Percentiles rank a stretch among this genome's conserved stretches.
These are phyloP conservation scores for Asterophora parasitica DNA, from an alignment of 768 basidiomycete genomes.

Conservation along the genomic window DNA sequence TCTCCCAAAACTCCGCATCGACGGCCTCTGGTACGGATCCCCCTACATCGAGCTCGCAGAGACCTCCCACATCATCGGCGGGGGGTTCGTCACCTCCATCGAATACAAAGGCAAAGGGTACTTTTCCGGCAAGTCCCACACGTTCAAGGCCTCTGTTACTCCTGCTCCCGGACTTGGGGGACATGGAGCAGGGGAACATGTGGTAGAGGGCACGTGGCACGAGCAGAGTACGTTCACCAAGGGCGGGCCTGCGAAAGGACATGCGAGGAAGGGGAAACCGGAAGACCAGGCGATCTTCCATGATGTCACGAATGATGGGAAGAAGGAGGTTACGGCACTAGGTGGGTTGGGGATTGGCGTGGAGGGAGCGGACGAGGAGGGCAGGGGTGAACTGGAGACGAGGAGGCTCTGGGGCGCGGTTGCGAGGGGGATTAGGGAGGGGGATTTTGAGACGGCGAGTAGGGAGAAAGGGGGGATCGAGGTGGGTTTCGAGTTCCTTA, in stretches of 20 bases:
- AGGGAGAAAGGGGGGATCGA: constrained; percentile 88
- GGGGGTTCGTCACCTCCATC: constrained; percentile 45
- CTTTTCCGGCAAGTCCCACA: constrained; percentile 88
- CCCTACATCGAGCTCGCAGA: constrained; percentile 92
- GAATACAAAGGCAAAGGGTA: constrained; percentile 98
- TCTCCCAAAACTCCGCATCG: constrained; percentile 86
- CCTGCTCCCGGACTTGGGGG: constrained; percentile 24
- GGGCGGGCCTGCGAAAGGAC: too few species aligned
- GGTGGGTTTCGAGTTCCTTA: constrained; percentile 39
- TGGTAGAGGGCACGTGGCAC: constrained; percentile 82
- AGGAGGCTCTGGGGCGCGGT: constrained; percentile 81
- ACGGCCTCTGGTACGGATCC: constrained; percentile 87
- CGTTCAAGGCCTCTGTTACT: constrained; percentile 79
- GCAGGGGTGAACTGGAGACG: constrained; percentile 82
- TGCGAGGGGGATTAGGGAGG: constrained; percentile 84
- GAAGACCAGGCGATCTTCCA: too few species aligned
- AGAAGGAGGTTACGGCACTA: constrained; percentile 71
- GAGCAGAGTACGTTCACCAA: constrained; percentile 52
- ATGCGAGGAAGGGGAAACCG: too few species aligned
- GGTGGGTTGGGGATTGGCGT: constrained; percentile 45
- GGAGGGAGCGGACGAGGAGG: constrained; percentile 2
- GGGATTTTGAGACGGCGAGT: constrained; percentile 89
- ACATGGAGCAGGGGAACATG: constrained; percentile 34
- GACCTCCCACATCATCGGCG: constrained; percentile 65
- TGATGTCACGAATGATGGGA: constrained; percentile 58